These are phyloP conservation scores for Dothidotthia symphoricarpi DNA, from an alignment of 2,329 filamentous ascomycete species.

Conservation along the genomic window DNA sequence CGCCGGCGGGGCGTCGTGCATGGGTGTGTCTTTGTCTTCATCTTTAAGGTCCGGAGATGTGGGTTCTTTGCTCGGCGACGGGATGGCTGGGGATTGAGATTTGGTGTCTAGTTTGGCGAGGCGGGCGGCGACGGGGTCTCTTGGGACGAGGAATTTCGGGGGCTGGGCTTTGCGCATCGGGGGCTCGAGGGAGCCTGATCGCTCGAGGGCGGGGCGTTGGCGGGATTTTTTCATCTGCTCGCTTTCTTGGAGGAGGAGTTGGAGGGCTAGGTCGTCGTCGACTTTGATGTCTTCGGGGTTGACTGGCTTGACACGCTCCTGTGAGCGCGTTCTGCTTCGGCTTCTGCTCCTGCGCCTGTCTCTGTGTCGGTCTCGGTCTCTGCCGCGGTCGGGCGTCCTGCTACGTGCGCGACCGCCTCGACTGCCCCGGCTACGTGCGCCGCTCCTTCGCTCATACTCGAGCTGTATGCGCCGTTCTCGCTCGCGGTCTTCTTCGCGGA, in stretches of 20 bases:
- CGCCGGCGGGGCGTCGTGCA: conserved; percentile 27
- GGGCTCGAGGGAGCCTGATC: conserved; percentile 42
- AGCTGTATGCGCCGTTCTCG: conserved; percentile 42
- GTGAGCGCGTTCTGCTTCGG: conserved; percentile 22
- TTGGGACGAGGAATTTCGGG: conserved; percentile 37
- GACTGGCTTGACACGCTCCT: conserved; percentile 22
- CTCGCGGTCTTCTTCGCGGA: conserved; percentile 36
- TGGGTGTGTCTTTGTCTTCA: conserved; percentile 25
- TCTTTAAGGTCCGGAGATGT: conserved; percentile 14
- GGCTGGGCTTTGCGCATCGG: conserved; percentile 39
- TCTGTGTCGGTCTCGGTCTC: conserved; percentile 22
- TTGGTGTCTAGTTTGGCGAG: conserved; percentile 34
- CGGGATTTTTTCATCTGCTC: conserved; percentile 40
- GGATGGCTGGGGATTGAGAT: conserved; percentile 21
- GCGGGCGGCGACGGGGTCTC: conserved; percentile 32
- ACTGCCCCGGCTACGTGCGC: conserved; percentile 35
- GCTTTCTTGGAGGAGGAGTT: conserved; percentile 38
- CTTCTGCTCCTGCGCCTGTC: conserved; percentile 24
- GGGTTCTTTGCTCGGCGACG: conserved; percentile 27
- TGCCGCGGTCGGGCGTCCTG: conserved; percentile 24
- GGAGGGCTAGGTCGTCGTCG: conserved; percentile 39
- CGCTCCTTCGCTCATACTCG: conserved; percentile 54
- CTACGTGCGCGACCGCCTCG: conserved; percentile 30
- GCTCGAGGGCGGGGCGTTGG: conserved; percentile 37
- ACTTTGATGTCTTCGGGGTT: conserved; percentile 40